A percentile compares a stretch with the other conserved stretches of the same genome.
Evolutionary conservation across 371 early-diverging fungal species (phyloP).

Genomic region (Apophysomyces elegans): DNA sequence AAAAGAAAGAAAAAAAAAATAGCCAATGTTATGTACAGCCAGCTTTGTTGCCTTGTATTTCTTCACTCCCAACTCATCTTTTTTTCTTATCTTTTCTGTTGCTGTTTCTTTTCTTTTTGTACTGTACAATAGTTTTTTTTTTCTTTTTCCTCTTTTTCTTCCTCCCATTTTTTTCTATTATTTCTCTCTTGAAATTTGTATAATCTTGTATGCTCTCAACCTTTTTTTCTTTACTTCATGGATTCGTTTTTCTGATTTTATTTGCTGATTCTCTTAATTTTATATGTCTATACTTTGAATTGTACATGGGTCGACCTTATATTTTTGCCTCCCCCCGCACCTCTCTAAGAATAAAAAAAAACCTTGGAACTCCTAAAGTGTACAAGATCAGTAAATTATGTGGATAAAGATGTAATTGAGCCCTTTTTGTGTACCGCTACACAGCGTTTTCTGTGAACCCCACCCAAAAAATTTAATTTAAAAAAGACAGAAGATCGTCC

Average conservation of each 20-base stretch:
- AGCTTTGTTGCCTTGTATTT: neutral
- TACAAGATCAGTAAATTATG: neutral
- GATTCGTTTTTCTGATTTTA: neutral
- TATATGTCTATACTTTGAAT: neutral
- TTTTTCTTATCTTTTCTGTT: neutral
- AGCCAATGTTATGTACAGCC: neutral
- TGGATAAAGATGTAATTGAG: neutral
- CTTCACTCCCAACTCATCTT: neutral
- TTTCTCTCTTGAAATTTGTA: neutral
- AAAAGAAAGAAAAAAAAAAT: neutral
- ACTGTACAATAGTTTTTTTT: neutral
- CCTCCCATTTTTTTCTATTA: neutral
- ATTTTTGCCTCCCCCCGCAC: neutral
- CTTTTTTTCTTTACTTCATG: neutral
- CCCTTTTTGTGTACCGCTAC: slow-evolving; percentile 4
- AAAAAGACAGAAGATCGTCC: slow-evolving; percentile 6
- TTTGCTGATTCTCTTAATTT: neutral
- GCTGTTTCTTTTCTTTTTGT: slow-evolving; percentile 10
- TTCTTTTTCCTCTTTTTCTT: neutral
- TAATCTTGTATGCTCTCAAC: neutral
- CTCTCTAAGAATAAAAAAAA: neutral
- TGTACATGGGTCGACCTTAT: slow-evolving; percentile 6
- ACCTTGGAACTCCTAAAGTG: neutral
- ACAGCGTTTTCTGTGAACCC: slow-evolving; percentile 5
- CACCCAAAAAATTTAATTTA: neutral